Evolutionary conservation across 495 filamentous ascomycete species (phyloP).

Genomic region (Peziza echinospora): DNA sequence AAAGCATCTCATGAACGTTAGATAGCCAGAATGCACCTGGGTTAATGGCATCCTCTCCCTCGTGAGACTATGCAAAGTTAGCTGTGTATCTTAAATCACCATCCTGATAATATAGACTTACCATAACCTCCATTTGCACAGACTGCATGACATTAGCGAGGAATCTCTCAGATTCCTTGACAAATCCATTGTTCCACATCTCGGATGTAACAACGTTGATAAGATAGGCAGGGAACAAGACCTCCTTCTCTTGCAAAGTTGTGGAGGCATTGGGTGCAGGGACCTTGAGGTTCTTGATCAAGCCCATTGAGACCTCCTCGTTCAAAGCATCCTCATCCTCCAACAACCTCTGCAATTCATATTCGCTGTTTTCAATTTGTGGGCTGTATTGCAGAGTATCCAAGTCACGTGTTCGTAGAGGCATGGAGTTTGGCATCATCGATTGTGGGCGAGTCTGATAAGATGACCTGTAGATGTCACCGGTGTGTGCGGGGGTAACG

Average conservation of each 20-base stretch:
- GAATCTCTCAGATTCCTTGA: conserved; percentile 98
- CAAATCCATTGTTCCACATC: conserved; percentile 99
- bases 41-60: conserved; percentile 92
- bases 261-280: conserved; percentile 64
- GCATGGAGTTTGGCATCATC: conserved; percentile 54
- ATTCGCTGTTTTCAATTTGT: conserved; percentile 69
- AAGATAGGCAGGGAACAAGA: conserved; percentile 91
- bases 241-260: conserved; percentile 88
- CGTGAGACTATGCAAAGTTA: conserved; percentile 37
- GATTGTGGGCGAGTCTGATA: conserved; percentile 92
- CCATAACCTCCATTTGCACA: conserved; percentile 96
- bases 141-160: conserved; percentile 98
- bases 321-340: conserved; percentile 90
- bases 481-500: conserved; percentile 13
- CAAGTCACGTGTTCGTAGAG: conserved; percentile 9
- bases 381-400: conserved; percentile 33
- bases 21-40: conserved; percentile 97
- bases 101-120: conserved; percentile 1
- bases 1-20: conserved; percentile 99
- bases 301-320: conserved; percentile 83
- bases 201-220: conserved; percentile 98
- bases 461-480: conserved; percentile 46
- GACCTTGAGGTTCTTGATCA: conserved; percentile 92
- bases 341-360: conserved; percentile 78
- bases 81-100: conserved; percentile 1